Evolutionary conservation across 306 rosid genomes (phyloP).

Genomic region (Hippophae tibetana): DNA sequence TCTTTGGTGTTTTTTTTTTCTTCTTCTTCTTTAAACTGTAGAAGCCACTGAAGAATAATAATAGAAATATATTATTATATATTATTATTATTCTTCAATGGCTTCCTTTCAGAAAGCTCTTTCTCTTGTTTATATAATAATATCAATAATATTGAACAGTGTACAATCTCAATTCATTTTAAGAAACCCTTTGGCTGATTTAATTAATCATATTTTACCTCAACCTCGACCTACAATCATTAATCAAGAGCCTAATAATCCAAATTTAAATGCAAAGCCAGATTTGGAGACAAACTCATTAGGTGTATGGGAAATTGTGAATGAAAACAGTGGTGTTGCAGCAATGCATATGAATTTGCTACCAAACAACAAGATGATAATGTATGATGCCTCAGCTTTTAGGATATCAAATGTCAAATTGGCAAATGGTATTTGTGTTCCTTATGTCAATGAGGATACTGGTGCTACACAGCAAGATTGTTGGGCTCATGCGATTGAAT

Average conservation of each 20-base stretch:
- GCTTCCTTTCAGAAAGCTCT: slow-evolving; percentile 22
- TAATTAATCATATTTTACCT: too few species aligned
- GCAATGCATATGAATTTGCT: slow-evolving; percentile 72
- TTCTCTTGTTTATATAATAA: slow-evolving; percentile 18
- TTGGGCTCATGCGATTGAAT: slow-evolving; percentile 60
- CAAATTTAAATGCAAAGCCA: neutral
- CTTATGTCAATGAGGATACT: slow-evolving; percentile 11
- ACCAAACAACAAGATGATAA: slow-evolving; percentile 49
- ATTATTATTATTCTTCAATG: slow-evolving; percentile 27
- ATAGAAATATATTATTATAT: too few species aligned
- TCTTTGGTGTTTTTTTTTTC: too few species aligned
- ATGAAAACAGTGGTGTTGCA: slow-evolving; percentile 40
- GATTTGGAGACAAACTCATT: slow-evolving; percentile 8
- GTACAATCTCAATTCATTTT: slow-evolving; percentile 7
- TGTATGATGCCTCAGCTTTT: slow-evolving; percentile 45
- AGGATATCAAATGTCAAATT: slow-evolving; percentile 40
- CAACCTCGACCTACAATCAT: neutral
- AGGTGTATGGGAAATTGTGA: slow-evolving; percentile 44
- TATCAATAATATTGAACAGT: slow-evolving; percentile 17
- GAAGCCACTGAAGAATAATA: slow-evolving; percentile 24
- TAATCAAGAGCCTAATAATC: neutral
- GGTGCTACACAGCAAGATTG: slow-evolving; percentile 26
- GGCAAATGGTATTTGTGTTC: slow-evolving; percentile 39
- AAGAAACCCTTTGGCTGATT: neutral
- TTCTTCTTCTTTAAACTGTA: neutral